Evolutionary conservation across 768 basidiomycete genomes (phyloP).

Genomic region (Pleurotus citrinopileatus): DNA sequence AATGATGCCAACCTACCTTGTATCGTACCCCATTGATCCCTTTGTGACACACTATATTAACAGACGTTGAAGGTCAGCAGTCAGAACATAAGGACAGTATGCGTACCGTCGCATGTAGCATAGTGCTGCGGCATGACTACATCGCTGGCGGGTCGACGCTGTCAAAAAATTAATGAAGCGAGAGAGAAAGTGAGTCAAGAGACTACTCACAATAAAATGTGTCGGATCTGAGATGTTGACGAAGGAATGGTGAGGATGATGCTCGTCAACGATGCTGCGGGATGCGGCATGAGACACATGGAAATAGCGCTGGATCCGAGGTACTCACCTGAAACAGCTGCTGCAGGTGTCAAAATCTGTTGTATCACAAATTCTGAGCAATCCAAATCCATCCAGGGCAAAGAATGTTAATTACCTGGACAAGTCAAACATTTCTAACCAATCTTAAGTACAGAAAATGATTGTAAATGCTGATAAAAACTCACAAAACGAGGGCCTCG

Average conservation of each 20-base stretch:
- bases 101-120: constrained; percentile 58
- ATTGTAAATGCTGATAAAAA: constrained; percentile 7
- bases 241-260: constrained; percentile 78
- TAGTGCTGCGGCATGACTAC: constrained; percentile 34
- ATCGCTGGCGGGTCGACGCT: constrained; percentile 21
- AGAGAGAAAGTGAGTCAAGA: not conserved
- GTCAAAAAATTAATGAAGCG: constrained; percentile 1
- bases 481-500: constrained; percentile 72
- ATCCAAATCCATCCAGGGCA: not conserved
- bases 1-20: constrained; percentile 46
- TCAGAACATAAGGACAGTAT: no score
- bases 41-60: constrained; percentile 40
- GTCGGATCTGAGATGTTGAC: constrained; percentile 52
- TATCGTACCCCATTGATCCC: constrained; percentile 64
- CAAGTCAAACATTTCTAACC: constrained; percentile 73
- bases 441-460: not conserved
- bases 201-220: constrained; percentile 54
- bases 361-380: not conserved
- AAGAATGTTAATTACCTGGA: constrained; percentile 32
- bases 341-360: constrained; percentile 74
- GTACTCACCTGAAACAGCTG: constrained; percentile 56
- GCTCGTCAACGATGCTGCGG: constrained; percentile 58
- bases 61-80: not conserved
- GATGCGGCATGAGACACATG: not conserved
- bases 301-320: not conserved